Conservation (phyloP, 495 filamentous ascomycete genomes). For the Neurospora discreta region DNA sequence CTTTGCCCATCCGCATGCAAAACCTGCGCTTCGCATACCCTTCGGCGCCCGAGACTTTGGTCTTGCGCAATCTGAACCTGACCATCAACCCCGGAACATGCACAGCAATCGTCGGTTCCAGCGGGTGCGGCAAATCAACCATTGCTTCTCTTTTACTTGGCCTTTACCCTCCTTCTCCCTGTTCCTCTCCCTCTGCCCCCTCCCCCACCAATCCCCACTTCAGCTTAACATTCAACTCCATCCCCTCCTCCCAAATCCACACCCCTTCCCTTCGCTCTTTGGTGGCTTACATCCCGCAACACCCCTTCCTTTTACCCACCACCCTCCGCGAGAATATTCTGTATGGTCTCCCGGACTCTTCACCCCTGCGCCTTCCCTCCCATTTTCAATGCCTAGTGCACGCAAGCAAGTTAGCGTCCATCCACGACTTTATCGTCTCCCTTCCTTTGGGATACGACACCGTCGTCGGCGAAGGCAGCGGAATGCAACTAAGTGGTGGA, state of each 20-base stretch:
- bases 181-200: too few relatives aligned
- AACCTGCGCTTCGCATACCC: slow-evolving; percentile 62
- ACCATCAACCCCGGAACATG: slow-evolving; percentile 45
- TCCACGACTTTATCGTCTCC: slow-evolving; percentile 70
- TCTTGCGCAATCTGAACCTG: slow-evolving; percentile 52
- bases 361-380: slow-evolving; percentile 19
- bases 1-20: slow-evolving; percentile 52
- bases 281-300: slow-evolving; percentile 69
- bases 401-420: slow-evolving; percentile 43
- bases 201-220: background rate
- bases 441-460: slow-evolving; percentile 68
- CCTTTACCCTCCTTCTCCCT: slow-evolving; percentile 18
- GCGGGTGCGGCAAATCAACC: slow-evolving; percentile 85
- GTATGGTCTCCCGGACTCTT: slow-evolving; percentile 53
- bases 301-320: slow-evolving; percentile 63
- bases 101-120: slow-evolving; percentile 69
- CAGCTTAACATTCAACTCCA: slow-evolving; percentile 46
- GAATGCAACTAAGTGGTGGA: slow-evolving; percentile 56
- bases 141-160: slow-evolving; percentile 60
- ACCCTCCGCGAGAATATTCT: slow-evolving; percentile 67
- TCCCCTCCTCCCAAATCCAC: slow-evolving; percentile 37
- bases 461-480: slow-evolving; percentile 59
- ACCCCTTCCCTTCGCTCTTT: slow-evolving; percentile 52
- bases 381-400: slow-evolving; percentile 27
- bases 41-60: slow-evolving; percentile 35